Evolutionary conservation across 768 basidiomycete species (phyloP).

Genomic region (Hypsizygus marmoreus): DNA sequence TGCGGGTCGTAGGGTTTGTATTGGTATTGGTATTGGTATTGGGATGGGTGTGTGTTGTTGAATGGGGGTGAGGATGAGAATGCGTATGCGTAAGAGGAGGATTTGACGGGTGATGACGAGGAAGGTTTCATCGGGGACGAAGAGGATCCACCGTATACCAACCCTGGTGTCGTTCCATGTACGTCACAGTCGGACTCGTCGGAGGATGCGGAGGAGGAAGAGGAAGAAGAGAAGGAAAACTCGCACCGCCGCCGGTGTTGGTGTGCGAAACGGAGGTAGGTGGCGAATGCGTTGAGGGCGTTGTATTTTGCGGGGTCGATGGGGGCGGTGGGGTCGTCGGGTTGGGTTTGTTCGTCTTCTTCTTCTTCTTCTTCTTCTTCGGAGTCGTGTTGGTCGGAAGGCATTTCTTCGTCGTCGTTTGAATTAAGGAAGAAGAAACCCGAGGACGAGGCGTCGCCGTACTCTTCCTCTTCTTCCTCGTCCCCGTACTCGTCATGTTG

Average conservation of each 20-base stretch:
- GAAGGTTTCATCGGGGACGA: too few species aligned
- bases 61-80: conserved; percentile 10
- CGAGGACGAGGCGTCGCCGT: conserved; percentile 18
- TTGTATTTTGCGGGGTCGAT: conserved; percentile 16
- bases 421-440: conserved; percentile 15
- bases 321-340: conserved; percentile 15
- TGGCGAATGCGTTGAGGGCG: conserved; percentile 17
- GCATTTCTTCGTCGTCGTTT: conserved; percentile 16
- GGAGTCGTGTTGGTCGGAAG: too few species aligned
- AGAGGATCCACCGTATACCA: conserved; percentile 11
- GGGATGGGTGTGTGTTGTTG: conserved; percentile 7
- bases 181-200: conserved; percentile 13
- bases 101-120: conserved; percentile 12
- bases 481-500: conserved; percentile 4
- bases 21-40: neutral
- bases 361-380: conserved; percentile 18
- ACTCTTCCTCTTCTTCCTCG: conserved; percentile 20
- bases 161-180: conserved; percentile 11
- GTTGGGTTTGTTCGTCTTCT: conserved; percentile 25
- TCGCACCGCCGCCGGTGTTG: conserved; percentile 15
- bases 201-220: conserved; percentile 3
- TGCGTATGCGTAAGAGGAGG: conserved; percentile 7
- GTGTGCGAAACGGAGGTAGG: conserved; percentile 19
- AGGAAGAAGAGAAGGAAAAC: conserved; percentile 13
- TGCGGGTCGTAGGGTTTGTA: conserved; percentile 13